Base-by-base conservation (phyloP, 352 stramenopile species). In the Globisporangium irregulare region DNA sequence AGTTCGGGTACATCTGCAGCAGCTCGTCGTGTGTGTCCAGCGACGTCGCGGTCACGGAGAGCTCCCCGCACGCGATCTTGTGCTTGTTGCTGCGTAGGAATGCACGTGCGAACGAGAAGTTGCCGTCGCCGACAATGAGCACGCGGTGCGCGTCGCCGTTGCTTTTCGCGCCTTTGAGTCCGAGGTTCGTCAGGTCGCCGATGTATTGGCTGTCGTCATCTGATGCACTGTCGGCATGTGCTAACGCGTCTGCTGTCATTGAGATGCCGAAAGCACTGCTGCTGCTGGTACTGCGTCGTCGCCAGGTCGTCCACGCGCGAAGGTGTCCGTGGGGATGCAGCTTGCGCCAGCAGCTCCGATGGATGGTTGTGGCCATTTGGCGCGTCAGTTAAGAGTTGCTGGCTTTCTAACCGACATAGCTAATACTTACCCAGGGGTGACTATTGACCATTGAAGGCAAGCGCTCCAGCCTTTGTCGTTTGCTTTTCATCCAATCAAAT, bases 41-140 rank as follows among this genome's bases (percentile, higher is more conserved):
- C 15, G 86, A 93, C 36, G 88, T 91, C 24, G 75, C 86, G 0
- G 78, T 91, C 41, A 89, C 61, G 0, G 62, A 10, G n/a, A 88
- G 1, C n/a, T 29, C 15, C n/a, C 64, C 63, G 15, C 32, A 7
- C 0, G 18, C 58, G 63, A 83, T 65, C 14, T 59, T 62, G 56
- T 46, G 38, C 2, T 59, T 58, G 54, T 92, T 88, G 64, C 78
- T 77, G 10, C 84, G 79, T 20, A 91, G 71, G 55, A 93, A 87
- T 24, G 86, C 86, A 32, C 82, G 74, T n/a, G 86, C 70, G 71
- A 91, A 96, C 27, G 88, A 94, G 62, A 94, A 94, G 76, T 96
- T 93, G 74, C 86, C 88, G 59, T 96, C 88, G 15, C 86, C 88
- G 4, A 93, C 84, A 25, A 96, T 78, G 25, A 96, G 74, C 64